Evolutionary conservation across 306 rosid genomes (phyloP).

Genomic region (Fragaria ananassa): DNA sequence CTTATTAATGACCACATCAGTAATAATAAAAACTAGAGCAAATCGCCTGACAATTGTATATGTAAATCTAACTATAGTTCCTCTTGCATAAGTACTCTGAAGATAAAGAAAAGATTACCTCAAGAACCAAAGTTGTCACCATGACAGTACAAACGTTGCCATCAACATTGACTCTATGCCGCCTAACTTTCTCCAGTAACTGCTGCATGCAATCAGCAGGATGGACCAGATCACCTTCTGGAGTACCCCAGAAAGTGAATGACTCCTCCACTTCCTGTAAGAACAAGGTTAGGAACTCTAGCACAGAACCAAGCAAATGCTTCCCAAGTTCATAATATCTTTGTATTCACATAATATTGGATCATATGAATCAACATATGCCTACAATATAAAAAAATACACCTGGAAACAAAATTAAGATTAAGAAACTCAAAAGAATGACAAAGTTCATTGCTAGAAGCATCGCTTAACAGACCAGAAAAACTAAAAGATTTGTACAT

Average conservation of each 20-base stretch:
- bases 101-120: slow-evolving; percentile 46
- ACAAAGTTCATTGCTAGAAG: neutral
- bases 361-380: neutral
- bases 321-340: neutral
- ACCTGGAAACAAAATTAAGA: neutral
- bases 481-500: neutral
- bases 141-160: slow-evolving; percentile 97
- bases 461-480: neutral
- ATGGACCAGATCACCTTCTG: slow-evolving; percentile 92
- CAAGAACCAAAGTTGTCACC: slow-evolving; percentile 95
- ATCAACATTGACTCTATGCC: slow-evolving; percentile 86
- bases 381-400: neutral
- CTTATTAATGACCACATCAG: neutral
- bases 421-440: neutral
- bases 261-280: slow-evolving; percentile 81
- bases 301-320: neutral
- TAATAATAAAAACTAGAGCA: neutral
- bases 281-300: slow-evolving; percentile 16
- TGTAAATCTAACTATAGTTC: neutral
- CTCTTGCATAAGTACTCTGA: neutral
- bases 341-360: neutral
- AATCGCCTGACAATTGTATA: neutral
- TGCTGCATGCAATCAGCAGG: slow-evolving; percentile 99
- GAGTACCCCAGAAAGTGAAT: slow-evolving; percentile 88
- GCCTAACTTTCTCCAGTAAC: slow-evolving; percentile 96